phyloP scores from a whole-genome alignment of 2,329 filamentous ascomycete species.

The Mycogone perniciosa region DNA sequence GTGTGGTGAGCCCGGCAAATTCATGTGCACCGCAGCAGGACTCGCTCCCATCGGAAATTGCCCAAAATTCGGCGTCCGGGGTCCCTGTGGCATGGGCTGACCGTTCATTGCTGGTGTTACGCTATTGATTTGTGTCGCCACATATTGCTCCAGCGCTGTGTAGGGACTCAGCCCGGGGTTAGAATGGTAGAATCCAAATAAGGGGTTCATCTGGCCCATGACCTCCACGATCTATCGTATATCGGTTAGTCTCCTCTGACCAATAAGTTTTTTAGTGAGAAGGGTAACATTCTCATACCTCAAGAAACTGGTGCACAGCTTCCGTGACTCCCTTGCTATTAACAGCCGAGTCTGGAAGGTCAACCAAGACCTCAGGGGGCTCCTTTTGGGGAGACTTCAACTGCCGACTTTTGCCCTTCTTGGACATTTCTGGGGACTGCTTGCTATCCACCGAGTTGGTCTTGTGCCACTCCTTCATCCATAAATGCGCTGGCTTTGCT shows the following conservation, averaged over 20 bases:
- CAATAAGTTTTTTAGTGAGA: neutral
- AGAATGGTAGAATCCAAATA: constrained; percentile 52
- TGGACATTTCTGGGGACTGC: constrained; percentile 59
- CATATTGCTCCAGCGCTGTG: constrained; percentile 54
- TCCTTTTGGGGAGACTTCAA: constrained; percentile 54
- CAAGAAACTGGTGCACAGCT: constrained; percentile 57
- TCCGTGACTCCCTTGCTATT: constrained; percentile 56
- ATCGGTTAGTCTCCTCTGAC: constrained; percentile 8
- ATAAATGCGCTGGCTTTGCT: constrained; percentile 55
- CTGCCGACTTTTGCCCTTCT: constrained; percentile 54
- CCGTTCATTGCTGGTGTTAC: constrained; percentile 38
- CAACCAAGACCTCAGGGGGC: constrained; percentile 51
- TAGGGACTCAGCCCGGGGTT: constrained; percentile 52
- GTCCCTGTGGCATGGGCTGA: constrained; percentile 42
- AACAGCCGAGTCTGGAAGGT: constrained; percentile 53
- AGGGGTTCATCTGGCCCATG: constrained; percentile 59
- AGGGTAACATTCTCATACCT: constrained; percentile 38
- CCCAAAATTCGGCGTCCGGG: constrained; percentile 48
- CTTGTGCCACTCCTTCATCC: constrained; percentile 60
- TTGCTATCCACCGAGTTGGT: constrained; percentile 52
- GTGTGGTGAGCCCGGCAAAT: constrained; percentile 57
- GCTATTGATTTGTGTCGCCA: constrained; percentile 40
- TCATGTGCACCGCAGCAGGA: constrained; percentile 53
- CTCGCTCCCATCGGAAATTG: constrained; percentile 56
- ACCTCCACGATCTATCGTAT: constrained; percentile 53